A percentile compares a stretch with the other conserved stretches of the same genome.
Evolutionary conservation across 108 stramenopile genomes (phyloP).

Genomic region (Schizochytrium sp.): DNA sequence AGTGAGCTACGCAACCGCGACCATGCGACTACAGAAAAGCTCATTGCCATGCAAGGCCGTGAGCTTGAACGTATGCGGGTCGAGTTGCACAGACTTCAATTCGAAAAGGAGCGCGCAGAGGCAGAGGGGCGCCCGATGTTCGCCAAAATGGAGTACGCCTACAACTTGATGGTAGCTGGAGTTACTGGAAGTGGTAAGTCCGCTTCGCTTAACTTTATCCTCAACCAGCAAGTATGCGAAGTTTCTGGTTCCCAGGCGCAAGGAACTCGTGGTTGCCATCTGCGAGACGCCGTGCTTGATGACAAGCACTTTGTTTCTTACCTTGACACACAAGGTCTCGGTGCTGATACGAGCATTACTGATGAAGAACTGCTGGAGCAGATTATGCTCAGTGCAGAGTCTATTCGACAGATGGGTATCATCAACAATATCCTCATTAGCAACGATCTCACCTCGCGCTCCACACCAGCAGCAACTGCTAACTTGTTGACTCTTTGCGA

Average conservation of each 20-base stretch:
- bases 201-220: constrained; percentile 46
- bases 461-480: constrained; percentile 49
- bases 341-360: neutral
- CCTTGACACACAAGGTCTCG: constrained; percentile 41
- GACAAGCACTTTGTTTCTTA: constrained; percentile 55
- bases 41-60: constrained; percentile 48
- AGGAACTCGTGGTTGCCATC: constrained; percentile 55
- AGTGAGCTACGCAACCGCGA: neutral
- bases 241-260: constrained; percentile 49
- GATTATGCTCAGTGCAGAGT: constrained; percentile 49
- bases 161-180: constrained; percentile 60
- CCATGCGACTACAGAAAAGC: neutral
- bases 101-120: constrained; percentile 42
- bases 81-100: constrained; percentile 43
- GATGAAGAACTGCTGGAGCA: constrained; percentile 39
- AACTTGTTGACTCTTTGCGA: constrained; percentile 52
- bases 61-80: constrained; percentile 59
- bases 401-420: constrained; percentile 39
- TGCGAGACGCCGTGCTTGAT: constrained; percentile 47
- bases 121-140: neutral
- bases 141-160: constrained; percentile 51
- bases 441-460: constrained; percentile 40
- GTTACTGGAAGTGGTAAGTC: constrained; percentile 52
- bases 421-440: constrained; percentile 41
- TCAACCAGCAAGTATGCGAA: constrained; percentile 59